Conservation (phyloP, 352 stramenopile species). For the Vaucheria bursata region DNA sequence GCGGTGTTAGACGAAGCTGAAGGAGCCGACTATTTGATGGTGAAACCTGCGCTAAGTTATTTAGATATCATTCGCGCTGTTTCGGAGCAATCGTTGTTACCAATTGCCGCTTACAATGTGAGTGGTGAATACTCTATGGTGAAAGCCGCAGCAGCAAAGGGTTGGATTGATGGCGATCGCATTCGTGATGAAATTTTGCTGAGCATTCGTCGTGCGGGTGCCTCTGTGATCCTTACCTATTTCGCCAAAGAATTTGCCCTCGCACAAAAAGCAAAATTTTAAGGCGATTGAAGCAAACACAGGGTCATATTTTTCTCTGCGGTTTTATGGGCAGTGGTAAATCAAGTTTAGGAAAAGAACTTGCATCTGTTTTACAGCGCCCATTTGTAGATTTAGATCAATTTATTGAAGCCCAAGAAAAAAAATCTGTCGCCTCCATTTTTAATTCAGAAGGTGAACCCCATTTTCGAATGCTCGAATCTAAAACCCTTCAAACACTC, state of each 20-base stretch:
- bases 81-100: not conserved
- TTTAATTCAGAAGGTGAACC: too few species aligned
- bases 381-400: too few species aligned
- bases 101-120: slow-evolving; percentile 4
- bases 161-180: not conserved
- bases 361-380: too few species aligned
- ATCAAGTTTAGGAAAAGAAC: too few species aligned
- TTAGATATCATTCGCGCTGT: not conserved
- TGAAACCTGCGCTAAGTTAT: slow-evolving; percentile 49
- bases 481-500: too few species aligned
- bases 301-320: too few species aligned
- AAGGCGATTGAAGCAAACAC: too few species aligned
- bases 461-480: too few species aligned
- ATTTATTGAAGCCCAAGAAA: too few species aligned
- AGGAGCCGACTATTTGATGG: slow-evolving; percentile 97
- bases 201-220: not conserved
- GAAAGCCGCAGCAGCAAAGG: not conserved
- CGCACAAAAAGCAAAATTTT: too few species aligned
- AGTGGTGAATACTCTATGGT: not conserved
- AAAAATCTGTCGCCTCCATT: too few species aligned
- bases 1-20: slow-evolving; percentile 69
- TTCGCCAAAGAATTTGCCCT: not conserved
- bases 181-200: not conserved
- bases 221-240: not conserved
- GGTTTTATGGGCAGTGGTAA: too few species aligned